phyloP scores from a whole-genome alignment of 345 rosid species.

The Durio zibethinus region DNA sequence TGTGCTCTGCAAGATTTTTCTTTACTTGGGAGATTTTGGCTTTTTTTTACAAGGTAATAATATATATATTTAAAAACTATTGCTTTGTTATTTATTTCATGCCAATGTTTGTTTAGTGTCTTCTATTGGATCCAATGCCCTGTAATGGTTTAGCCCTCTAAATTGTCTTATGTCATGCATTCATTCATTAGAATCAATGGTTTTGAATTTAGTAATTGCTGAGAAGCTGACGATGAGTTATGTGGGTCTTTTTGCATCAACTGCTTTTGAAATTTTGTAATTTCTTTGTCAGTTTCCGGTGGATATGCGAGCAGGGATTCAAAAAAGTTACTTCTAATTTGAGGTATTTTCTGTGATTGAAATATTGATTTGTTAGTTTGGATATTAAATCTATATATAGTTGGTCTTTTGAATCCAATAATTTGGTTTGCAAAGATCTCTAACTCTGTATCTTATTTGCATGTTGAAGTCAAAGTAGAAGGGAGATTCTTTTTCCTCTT shows the following conservation, averaged over 20 bases:
- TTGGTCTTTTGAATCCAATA: background rate
- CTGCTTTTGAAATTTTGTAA: background rate
- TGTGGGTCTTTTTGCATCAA: background rate
- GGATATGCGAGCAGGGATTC: constrained; percentile 2
- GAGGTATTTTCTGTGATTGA: background rate
- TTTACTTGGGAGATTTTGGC: too few relatives aligned
- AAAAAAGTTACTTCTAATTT: background rate
- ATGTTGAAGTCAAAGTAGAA: background rate
- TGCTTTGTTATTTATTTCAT: background rate
- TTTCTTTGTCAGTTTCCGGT: background rate
- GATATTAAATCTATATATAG: background rate
- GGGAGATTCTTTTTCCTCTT: background rate
- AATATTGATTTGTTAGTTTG: background rate
- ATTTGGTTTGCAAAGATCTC: background rate
- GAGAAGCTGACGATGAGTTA: background rate
- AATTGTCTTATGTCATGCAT: background rate
- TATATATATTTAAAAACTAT: background rate
- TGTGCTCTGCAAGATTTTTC: background rate
- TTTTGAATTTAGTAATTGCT: background rate
- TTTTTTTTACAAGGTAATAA: background rate
- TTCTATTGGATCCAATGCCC: background rate
- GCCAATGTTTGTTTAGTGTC: background rate
- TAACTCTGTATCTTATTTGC: background rate
- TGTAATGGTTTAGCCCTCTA: background rate
- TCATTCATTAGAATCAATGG: background rate